These are phyloP conservation scores for Circinella minor DNA, from an alignment of 371 early-diverging fungal genomes.

Conservation along the genomic window DNA sequence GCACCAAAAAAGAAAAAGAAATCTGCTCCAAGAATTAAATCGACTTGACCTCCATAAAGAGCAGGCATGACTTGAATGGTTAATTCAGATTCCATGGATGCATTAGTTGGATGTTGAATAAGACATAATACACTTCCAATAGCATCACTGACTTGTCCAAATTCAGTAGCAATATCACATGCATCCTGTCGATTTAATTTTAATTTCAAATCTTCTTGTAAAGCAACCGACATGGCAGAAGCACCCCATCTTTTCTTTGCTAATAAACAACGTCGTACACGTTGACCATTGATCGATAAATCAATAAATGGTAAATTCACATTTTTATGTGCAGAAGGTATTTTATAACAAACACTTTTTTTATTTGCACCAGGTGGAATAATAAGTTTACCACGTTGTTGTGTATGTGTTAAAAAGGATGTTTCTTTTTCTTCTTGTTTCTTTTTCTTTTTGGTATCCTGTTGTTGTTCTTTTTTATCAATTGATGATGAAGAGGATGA, in stretches of 20 bases:
- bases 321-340: slow-evolving; percentile 15
- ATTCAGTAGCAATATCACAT: slow-evolving; percentile 29
- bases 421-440: neutral
- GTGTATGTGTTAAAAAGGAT: neutral
- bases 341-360: neutral
- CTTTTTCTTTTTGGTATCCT: neutral
- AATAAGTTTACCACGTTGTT: neutral
- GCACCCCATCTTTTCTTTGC: slow-evolving; percentile 34
- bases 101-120: slow-evolving; percentile 25
- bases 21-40: slow-evolving; percentile 37
- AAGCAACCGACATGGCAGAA: slow-evolving; percentile 32
- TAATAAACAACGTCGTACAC: slow-evolving; percentile 23
- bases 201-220: slow-evolving; percentile 20
- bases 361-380: neutral
- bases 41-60: slow-evolving; percentile 34
- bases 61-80: slow-evolving; percentile 30
- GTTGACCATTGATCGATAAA: slow-evolving; percentile 21
- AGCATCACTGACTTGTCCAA: slow-evolving; percentile 21
- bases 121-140: slow-evolving; percentile 26
- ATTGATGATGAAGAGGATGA: no score
- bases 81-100: slow-evolving; percentile 15
- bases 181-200: slow-evolving; percentile 5
- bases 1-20: slow-evolving; percentile 33
- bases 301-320: slow-evolving; percentile 31
- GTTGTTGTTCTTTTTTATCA: no score